Percentiles rank a stretch among this genome's conserved stretches.
phyloP scores from a whole-genome alignment of 176 grass and related monocot genomes.

The Bothriochloa decipiens region DNA sequence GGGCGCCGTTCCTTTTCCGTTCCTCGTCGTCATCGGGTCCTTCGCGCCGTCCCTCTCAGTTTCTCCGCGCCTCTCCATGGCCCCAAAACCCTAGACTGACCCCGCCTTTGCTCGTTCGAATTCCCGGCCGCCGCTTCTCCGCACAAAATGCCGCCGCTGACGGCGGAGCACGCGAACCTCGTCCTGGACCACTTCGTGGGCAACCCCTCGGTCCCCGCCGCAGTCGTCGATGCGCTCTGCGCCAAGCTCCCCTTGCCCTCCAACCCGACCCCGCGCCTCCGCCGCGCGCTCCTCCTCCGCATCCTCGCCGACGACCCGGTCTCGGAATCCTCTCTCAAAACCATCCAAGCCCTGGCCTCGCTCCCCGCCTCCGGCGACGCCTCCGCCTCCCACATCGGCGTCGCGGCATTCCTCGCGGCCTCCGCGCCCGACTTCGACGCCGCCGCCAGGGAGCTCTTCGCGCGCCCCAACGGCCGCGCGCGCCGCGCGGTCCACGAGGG shows the following conservation, averaged over 20 bases:
- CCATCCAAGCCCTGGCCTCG: constrained; percentile 36
- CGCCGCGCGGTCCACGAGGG: constrained; percentile 4
- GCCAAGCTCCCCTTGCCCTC: constrained; percentile 37
- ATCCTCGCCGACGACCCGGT: constrained; percentile 38
- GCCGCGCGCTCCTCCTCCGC: constrained; percentile 37
- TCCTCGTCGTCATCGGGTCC: no score
- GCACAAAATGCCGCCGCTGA: constrained; percentile 30
- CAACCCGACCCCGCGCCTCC: constrained; percentile 35
- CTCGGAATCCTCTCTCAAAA: constrained; percentile 31
- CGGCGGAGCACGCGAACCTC: constrained; percentile 39
- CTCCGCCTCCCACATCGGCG: constrained; percentile 21
- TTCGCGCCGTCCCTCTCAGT: no score
- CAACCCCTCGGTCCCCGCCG: constrained; percentile 17
- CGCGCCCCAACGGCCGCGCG: constrained; percentile 26
- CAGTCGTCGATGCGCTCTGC: constrained; percentile 14
- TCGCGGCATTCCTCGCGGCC: constrained; percentile 32
- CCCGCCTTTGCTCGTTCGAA: no score
- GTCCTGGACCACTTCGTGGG: constrained; percentile 54
- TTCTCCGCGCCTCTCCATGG: no score
- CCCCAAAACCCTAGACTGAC: no score
- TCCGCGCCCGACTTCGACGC: constrained; percentile 22
- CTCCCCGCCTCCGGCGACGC: background rate
- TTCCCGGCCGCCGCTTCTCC: no score
- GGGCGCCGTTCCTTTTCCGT: no score
- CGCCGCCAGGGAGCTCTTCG: constrained; percentile 34